Evolutionary conservation across 1,284 basidiomycete genomes (phyloP), one percentile per base, ranked within the genome.

Genomic region (Microbotryum violaceum): DNA sequence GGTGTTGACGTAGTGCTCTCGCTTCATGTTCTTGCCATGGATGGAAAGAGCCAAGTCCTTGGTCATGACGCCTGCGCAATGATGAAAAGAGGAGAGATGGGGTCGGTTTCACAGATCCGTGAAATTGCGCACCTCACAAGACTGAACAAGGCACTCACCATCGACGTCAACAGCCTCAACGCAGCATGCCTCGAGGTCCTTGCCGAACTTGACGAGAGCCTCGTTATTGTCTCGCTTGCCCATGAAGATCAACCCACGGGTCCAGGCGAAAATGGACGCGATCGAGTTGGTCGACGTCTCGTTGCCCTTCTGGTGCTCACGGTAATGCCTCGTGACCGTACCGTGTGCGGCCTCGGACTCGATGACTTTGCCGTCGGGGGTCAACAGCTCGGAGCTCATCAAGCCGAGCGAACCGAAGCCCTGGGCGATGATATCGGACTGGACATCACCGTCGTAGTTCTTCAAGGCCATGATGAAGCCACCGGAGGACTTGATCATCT

Each of bases 231-330:
- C 94, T 42, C 97, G 82, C 79, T 91, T 92, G 69, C 92, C 94
- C 66, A 94, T 86, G 80, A 94, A 91, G 46, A 91, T 79, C 44
- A 97, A 81, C 1, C 94, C 94, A 56, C 96, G 85, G 20, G 94
- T 98, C 94, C 94, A 98, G 16, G 94, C 94, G 73, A 94, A 98
- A 80, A 98, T 97, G 61, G 90, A 93, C 49, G 94, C 94, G 69
- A 97, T 92, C 45, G 92, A 92, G 84, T 97, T 97, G 63, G 94
- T 98, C 64, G 89, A 91, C 18, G 91, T 97, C 79, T 97, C 91
- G 68, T 88, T 86, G 64, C 77, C 77, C 79, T 96, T 93, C 78
- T 97, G 93, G 77, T 86, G 88, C 79, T 97, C 92, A 62, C 94
- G 87, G 80, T 92, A 98, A 79, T 97, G 94, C 45, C 94, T 8